Conservation (phyloP, 2,329 filamentous ascomycete species). For the Pezicula carpinea region DNA sequence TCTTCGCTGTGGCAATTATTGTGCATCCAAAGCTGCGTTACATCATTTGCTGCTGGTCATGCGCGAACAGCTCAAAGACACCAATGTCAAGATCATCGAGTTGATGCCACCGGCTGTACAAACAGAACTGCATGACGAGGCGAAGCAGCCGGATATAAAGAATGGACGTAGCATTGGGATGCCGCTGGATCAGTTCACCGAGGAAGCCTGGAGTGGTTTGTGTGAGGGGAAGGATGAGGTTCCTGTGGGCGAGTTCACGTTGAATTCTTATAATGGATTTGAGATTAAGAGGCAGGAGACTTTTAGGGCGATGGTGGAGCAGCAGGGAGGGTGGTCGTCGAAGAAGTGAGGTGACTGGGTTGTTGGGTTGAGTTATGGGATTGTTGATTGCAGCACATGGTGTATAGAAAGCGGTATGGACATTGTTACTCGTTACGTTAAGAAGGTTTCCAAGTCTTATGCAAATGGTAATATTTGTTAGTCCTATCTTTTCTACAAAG, state of each 20-base stretch:
- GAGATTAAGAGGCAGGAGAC: slow-evolving; percentile 7
- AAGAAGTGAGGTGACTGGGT: neutral
- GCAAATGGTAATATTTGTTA: too few relatives aligned
- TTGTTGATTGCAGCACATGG: too few relatives aligned
- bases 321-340: neutral
- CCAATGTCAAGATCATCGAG: slow-evolving; percentile 36
- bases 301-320: slow-evolving; percentile 7
- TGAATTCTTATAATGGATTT: slow-evolving; percentile 7
- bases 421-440: too few relatives aligned
- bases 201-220: slow-evolving; percentile 26
- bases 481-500: too few relatives aligned
- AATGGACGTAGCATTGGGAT: slow-evolving; percentile 41
- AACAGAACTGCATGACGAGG: slow-evolving; percentile 40
- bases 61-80: slow-evolving; percentile 34
- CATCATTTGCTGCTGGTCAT: slow-evolving; percentile 37
- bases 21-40: slow-evolving; percentile 40
- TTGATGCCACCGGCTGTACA: slow-evolving; percentile 32
- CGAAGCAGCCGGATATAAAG: slow-evolving; percentile 32
- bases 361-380: too few relatives aligned
- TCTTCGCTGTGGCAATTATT: slow-evolving; percentile 29
- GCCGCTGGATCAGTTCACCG: slow-evolving; percentile 39
- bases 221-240: slow-evolving; percentile 13
- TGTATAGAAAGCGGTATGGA: too few relatives aligned
- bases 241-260: slow-evolving; percentile 12
- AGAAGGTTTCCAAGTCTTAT: too few relatives aligned